These are phyloP conservation scores for Neocatenulostroma microsporum DNA, from an alignment of 2,329 filamentous ascomycete species.

Conservation along the genomic window DNA sequence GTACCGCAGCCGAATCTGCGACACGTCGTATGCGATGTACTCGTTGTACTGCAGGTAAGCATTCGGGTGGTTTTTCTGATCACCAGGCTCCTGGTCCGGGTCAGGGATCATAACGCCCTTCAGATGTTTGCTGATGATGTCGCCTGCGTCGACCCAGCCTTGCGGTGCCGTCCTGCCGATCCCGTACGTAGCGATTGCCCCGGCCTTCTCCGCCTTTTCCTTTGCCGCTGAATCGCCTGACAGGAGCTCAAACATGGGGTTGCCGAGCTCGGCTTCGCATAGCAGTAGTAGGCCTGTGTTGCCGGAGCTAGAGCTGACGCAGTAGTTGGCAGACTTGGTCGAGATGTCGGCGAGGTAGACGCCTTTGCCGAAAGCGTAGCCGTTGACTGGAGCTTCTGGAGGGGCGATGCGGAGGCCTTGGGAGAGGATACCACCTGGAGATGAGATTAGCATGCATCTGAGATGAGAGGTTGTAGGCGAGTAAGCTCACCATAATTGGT, in stretches of 20 bases:
- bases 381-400: slow-evolving; percentile 63
- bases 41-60: slow-evolving; percentile 60
- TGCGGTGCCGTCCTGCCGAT: slow-evolving; percentile 56
- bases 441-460: background rate
- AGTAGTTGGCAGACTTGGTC: slow-evolving; percentile 76
- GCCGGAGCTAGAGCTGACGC: slow-evolving; percentile 51
- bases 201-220: slow-evolving; percentile 51
- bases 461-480: background rate
- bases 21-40: slow-evolving; percentile 53
- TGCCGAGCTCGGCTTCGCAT: slow-evolving; percentile 74
- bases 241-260: slow-evolving; percentile 61
- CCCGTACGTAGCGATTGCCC: slow-evolving; percentile 62
- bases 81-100: slow-evolving; percentile 10
- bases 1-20: slow-evolving; percentile 63
- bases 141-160: slow-evolving; percentile 5
- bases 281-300: slow-evolving; percentile 67
- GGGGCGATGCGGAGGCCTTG: slow-evolving; percentile 88
- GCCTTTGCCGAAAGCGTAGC: slow-evolving; percentile 73
- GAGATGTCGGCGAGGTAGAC: slow-evolving; percentile 83
- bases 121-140: slow-evolving; percentile 24
- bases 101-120: slow-evolving; percentile 16
- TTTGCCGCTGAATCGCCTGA: slow-evolving; percentile 55
- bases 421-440: slow-evolving; percentile 65
- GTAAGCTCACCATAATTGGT: slow-evolving; percentile 58
- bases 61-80: slow-evolving; percentile 15